Evolutionary conservation across 345 rosid species (phyloP), one percentile per base, ranked within the genome.

Genomic region (Isatis tinctoria): DNA sequence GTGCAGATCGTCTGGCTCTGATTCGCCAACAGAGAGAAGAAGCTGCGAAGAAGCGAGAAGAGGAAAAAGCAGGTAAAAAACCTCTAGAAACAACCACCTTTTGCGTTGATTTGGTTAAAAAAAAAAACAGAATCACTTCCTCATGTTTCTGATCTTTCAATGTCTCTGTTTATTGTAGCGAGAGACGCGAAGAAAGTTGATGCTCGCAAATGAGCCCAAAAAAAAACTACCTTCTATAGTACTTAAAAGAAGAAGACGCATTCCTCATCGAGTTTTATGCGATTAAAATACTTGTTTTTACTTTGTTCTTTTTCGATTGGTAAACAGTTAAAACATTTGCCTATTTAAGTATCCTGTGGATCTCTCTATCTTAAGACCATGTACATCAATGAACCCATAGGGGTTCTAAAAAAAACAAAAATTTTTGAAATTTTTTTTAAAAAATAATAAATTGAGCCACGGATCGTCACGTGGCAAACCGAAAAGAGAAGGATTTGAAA

Each of bases 21-120:
- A 89, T 93, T 65, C 93, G 97, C 28, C 92, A 90, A 78, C 92
- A 90, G 75, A 83, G 98, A 78, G 97, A 81, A 65, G 86, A 85
- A 62, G 91, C 88, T 70, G 88, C 91, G 14, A 87, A 77, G 79
- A 87, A 87, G 79, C 81, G 91, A 70, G 91, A 83, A 27, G 87
- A 87, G 74, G 91, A 85, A 72, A 87, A 87, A 72, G 83, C 87
- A 7, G 87, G 91, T 83, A 82, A 5, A 22, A 52, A 65, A 13
- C 6, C 26, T 33, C 16, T 44, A 0, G 16, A 43, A 27, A 8
- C 12, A 44, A 17, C 5, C 14, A 35, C 20, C 8, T 33, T 43
- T n/a, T 20, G 26, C 3, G 2, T n/a, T 33, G 18, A 3, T 26
- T 65, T 12, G n/a, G 13, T 51, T 5, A 1, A 11, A 6, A 52